Conservation (phyloP, 1,139 yeast genomes). For the Blastobotrys capitulatus region DNA sequence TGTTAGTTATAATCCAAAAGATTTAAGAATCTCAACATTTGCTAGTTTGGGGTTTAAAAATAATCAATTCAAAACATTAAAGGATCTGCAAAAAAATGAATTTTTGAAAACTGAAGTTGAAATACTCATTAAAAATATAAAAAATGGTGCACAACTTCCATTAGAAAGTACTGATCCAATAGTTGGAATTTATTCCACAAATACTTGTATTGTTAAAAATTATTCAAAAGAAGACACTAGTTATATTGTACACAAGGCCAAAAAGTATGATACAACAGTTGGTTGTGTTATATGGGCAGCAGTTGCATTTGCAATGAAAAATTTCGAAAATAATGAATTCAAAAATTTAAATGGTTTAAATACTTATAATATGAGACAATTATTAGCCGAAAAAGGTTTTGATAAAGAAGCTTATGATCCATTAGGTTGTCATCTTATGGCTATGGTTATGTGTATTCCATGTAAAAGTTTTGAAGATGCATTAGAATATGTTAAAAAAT, state of each 20-base stretch:
- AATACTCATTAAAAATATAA: no score
- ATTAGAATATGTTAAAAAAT: background rate
- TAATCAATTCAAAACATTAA: no score
- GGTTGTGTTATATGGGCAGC: background rate
- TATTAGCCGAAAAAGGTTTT: background rate
- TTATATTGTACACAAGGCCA: background rate
- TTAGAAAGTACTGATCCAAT: background rate
- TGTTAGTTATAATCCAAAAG: no score
- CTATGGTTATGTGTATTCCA: background rate
- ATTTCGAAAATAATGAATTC: no score
- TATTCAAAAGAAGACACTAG: background rate
- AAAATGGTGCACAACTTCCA: no score
- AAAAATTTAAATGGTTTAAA: background rate
- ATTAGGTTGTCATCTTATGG: background rate
- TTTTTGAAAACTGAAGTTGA: no score
- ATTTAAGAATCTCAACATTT: no score
- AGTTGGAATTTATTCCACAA: background rate
- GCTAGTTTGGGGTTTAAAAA: no score
- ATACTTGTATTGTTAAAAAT: no score
- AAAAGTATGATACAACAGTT: background rate
- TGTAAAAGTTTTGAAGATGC: background rate
- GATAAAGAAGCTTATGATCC: background rate
- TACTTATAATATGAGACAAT: no score
- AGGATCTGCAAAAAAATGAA: no score
- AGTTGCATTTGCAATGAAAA: background rate